Percentiles rank a stretch among this genome's conserved stretches.
phyloP scores from a whole-genome alignment of 495 filamentous ascomycete genomes.

The Aspergillus hancockii region DNA sequence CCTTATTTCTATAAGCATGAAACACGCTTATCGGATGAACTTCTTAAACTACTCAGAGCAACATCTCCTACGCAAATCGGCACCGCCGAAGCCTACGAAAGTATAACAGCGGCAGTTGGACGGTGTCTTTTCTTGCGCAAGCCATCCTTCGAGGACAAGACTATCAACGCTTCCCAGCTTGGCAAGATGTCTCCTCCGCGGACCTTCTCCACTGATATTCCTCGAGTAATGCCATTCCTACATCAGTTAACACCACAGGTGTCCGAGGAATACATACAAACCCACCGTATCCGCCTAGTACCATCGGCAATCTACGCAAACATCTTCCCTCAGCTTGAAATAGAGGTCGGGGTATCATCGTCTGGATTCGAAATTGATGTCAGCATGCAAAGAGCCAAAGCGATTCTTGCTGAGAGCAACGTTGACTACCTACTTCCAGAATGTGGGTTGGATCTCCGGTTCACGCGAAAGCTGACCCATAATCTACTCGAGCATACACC shows the following conservation, averaged over 20 bases:
- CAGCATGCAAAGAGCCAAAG: conserved; percentile 29
- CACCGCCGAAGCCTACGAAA: conserved; percentile 27
- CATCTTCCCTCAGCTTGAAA: conserved; percentile 36
- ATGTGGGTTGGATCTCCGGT: conserved; percentile 41
- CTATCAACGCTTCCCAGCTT: conserved; percentile 34
- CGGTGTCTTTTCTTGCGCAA: conserved; percentile 41
- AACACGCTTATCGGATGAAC: conserved; percentile 34
- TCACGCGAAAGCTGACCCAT: conserved; percentile 35
- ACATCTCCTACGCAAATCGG: neutral
- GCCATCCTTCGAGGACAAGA: conserved; percentile 18
- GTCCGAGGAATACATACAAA: conserved; percentile 9
- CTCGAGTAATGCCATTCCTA: conserved; percentile 32
- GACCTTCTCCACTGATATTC: conserved; percentile 35
- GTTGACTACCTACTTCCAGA: conserved; percentile 48
- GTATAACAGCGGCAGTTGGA: conserved; percentile 41
- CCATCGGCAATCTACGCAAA: conserved; percentile 28
- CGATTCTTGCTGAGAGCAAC: conserved; percentile 30
- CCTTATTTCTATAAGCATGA: conserved; percentile 38
- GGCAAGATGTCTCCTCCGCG: conserved; percentile 32
- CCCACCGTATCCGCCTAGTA: conserved; percentile 33
- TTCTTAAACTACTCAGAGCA: conserved; percentile 37
- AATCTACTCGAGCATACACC: conserved; percentile 24
- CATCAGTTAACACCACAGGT: conserved; percentile 21
- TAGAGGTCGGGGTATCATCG: conserved; percentile 23
- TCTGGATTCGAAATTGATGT: conserved; percentile 11